phyloP scores from a whole-genome alignment of 176 grass and related monocot species.

The Bolboschoenus planiculmis region DNA sequence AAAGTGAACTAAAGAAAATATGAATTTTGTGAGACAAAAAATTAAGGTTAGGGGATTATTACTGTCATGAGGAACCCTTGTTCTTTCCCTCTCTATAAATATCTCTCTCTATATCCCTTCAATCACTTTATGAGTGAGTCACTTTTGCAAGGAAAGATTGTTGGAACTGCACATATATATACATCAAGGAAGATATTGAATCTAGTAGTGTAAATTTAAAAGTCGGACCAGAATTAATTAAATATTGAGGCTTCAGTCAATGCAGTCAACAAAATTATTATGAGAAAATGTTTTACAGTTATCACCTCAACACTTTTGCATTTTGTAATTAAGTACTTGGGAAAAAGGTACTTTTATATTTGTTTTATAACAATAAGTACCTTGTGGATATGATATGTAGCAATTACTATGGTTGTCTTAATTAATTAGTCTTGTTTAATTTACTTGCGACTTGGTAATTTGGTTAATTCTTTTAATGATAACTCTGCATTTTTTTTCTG shows the following conservation, averaged over 20 bases:
- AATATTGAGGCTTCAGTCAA: neutral
- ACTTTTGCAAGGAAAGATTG: neutral
- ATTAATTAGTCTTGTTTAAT: neutral
- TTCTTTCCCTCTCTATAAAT: neutral
- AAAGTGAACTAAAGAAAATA: neutral
- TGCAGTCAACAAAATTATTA: conserved; percentile 6
- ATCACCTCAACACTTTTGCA: neutral
- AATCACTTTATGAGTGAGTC: neutral
- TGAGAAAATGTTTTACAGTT: neutral
- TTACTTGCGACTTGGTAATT: neutral
- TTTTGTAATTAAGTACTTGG: neutral
- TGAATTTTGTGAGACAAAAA: neutral
- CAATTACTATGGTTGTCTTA: too few relatives aligned
- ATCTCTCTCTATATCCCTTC: neutral
- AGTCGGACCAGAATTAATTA: neutral
- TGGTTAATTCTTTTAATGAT: neutral
- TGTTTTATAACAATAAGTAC: too few relatives aligned
- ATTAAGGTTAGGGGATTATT: neutral
- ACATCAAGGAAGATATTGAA: neutral
- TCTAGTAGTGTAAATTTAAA: neutral
- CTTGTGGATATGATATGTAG: neutral
- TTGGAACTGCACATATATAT: neutral
- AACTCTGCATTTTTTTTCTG: neutral
- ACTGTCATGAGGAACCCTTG: neutral
- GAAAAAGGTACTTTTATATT: neutral